Conservation (phyloP, 352 stramenopile genomes). For the Phytopythium aichiense region DNA sequence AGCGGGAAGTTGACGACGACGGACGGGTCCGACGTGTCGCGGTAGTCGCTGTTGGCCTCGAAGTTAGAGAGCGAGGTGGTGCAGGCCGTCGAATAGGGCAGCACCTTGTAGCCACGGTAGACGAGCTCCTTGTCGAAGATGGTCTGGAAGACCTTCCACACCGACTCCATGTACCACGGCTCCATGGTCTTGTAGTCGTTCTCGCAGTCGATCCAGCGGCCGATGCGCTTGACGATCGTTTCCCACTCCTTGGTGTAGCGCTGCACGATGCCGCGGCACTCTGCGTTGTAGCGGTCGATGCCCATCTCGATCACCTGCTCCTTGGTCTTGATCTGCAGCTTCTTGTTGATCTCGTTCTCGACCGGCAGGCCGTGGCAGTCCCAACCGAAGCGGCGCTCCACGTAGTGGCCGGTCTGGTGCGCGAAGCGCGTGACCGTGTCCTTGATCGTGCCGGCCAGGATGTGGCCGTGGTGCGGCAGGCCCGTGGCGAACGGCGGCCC, state of each 20-base stretch:
- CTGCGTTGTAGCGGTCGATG: constrained; percentile 98
- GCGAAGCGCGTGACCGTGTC: constrained; percentile 99
- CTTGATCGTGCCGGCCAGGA: constrained; percentile 99
- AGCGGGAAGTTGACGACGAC: constrained; percentile 97
- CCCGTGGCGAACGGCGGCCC: constrained; percentile 98
- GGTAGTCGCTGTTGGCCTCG: constrained; percentile 99
- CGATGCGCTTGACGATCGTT: constrained; percentile 95
- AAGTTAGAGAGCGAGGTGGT: constrained; percentile 99
- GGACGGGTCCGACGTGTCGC: constrained; percentile 97
- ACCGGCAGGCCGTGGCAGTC: constrained; percentile 99
- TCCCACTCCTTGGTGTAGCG: constrained; percentile 99
- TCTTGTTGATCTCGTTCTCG: constrained; percentile 99
- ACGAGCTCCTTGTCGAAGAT: constrained; percentile 98
- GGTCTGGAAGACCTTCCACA: constrained; percentile 99
- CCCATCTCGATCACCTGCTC: constrained; percentile 98
- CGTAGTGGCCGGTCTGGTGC: constrained; percentile 97
- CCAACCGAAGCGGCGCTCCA: constrained; percentile 97
- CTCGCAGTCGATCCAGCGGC: constrained; percentile 99
- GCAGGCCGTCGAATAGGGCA: constrained; percentile 98
- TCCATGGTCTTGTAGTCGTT: constrained; percentile 99
- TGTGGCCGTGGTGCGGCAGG: constrained; percentile 98
- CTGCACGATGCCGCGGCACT: constrained; percentile 97
- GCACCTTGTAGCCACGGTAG: constrained; percentile 99
- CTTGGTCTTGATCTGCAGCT: constrained; percentile 96
- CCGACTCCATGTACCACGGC: constrained; percentile 98